Conservation (phyloP, 2,329 filamentous ascomycete species). For the Sporothrix globosa region DNA sequence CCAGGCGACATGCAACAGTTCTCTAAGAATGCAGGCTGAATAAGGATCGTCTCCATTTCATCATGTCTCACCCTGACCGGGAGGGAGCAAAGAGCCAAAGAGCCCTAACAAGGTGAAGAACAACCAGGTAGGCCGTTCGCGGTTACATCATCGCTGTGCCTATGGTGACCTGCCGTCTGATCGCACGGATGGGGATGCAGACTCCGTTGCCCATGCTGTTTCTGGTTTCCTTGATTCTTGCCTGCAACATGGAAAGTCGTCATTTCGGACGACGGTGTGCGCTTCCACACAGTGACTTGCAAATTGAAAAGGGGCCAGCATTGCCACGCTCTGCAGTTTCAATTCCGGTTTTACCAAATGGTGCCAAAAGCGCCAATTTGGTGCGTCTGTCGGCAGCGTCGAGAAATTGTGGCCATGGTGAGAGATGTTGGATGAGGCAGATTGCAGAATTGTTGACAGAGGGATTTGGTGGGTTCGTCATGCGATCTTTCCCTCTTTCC, state of each 20-base stretch:
- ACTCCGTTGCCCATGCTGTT: background rate
- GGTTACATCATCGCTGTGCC: slow-evolving; percentile 1
- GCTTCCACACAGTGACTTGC: background rate
- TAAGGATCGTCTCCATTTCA: slow-evolving; percentile 26
- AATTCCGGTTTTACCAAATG: background rate
- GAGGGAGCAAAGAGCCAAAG: background rate
- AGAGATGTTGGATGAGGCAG: slow-evolving; percentile 11
- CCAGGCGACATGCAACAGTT: background rate
- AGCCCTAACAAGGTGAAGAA: no score
- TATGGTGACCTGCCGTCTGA: background rate
- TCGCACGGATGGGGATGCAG: background rate
- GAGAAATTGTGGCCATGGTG: slow-evolving; percentile 5
- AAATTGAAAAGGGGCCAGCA: background rate
- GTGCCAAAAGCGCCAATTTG: background rate
- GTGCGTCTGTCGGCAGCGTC: background rate
- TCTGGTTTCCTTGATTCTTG: slow-evolving; percentile 17
- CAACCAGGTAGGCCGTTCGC: background rate
- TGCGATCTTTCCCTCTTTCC: background rate
- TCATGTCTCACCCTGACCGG: slow-evolving; percentile 14
- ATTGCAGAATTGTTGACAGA: background rate
- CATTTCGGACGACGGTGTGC: slow-evolving; percentile 9
- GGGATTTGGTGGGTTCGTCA: background rate
- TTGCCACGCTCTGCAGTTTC: slow-evolving; percentile 19
- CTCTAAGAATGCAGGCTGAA: slow-evolving; percentile 18
- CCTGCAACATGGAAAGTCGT: slow-evolving; percentile 18